Conservation (phyloP, 345 rosid species). For the Salix viminalis region DNA sequence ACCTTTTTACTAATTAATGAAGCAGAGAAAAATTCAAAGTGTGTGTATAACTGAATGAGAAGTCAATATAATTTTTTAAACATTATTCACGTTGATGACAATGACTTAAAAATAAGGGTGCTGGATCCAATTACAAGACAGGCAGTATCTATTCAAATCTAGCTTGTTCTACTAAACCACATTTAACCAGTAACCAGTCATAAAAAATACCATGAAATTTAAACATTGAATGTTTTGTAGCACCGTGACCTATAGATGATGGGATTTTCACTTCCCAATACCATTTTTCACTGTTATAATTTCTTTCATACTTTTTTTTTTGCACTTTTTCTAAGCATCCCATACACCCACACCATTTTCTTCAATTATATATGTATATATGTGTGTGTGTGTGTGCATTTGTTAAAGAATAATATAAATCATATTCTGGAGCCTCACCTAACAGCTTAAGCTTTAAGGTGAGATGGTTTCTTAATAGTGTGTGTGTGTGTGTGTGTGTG, state of each 20-base stretch:
- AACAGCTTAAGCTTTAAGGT: too few species aligned
- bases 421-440: too few species aligned
- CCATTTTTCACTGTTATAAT: neutral
- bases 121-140: neutral
- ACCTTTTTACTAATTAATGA: neutral
- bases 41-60: neutral
- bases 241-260: neutral
- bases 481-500: too few species aligned
- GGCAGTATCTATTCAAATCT: neutral
- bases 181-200: neutral
- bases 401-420: too few species aligned
- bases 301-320: neutral
- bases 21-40: neutral
- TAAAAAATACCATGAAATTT: neutral
- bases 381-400: too few species aligned
- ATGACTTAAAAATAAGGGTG: neutral
- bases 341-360: neutral
- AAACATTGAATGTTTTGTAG: neutral
- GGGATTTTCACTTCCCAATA: neutral
- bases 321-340: neutral
- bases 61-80: neutral
- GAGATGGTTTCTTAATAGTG: too few species aligned
- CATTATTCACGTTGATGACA: neutral
- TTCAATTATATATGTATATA: too few species aligned
- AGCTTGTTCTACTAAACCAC: neutral